phyloP scores from a whole-genome alignment of 1,284 basidiomycete genomes.

The Cryptococcus sp. region DNA sequence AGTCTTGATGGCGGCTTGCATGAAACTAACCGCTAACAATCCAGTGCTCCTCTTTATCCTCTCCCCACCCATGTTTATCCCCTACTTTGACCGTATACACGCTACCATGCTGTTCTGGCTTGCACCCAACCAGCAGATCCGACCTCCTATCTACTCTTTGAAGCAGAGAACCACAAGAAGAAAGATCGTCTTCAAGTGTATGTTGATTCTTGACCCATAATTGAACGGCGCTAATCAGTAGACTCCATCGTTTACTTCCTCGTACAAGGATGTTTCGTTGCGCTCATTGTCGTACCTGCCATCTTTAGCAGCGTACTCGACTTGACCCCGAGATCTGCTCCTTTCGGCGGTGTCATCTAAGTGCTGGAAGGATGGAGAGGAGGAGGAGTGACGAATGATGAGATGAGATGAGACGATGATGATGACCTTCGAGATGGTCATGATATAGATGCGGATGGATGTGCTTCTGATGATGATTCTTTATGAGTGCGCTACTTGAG shows the following conservation, averaged over 20 bases:
- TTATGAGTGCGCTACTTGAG: no score
- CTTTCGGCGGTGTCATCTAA: conserved; percentile 42
- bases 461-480: no score
- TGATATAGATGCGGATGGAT: no score
- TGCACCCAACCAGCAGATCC: conserved; percentile 73
- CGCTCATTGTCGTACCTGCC: conserved; percentile 55
- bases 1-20: conserved; percentile 8
- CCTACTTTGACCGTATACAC: conserved; percentile 80
- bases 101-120: conserved; percentile 73
- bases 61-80: conserved; percentile 75
- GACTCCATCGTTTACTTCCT: conserved; percentile 73
- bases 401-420: background rate
- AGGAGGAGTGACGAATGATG: background rate
- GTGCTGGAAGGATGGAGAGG: background rate
- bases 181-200: conserved; percentile 64
- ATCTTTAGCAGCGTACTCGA: conserved; percentile 59
- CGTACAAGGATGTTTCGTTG: conserved; percentile 69
- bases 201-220: no score
- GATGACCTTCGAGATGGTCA: background rate
- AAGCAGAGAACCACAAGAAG: conserved; percentile 81
- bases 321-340: conserved; percentile 53
- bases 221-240: conserved; percentile 9
- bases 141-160: conserved; percentile 84
- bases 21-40: conserved; percentile 43
- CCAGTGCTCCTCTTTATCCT: conserved; percentile 65